Percentiles rank a stretch among this genome's conserved stretches.
These are phyloP conservation scores for Pseudoneurospora amorphoporcata DNA, from an alignment of 495 filamentous ascomycete genomes.

Conservation along the genomic window DNA sequence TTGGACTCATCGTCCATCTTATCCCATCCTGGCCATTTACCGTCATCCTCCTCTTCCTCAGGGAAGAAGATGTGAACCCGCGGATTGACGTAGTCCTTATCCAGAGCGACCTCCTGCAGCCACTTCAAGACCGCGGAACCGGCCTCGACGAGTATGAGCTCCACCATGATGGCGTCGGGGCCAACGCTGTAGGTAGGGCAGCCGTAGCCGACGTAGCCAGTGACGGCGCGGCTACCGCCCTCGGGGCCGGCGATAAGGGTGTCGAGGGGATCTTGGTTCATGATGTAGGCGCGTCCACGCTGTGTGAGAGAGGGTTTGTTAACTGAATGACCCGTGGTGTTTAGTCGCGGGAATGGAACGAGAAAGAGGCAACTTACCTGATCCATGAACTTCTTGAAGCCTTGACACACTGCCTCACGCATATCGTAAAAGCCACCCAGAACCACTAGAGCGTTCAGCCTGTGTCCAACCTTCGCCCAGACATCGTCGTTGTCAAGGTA, in stretches of 20 bases:
- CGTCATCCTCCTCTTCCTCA: not conserved
- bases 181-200: slow-evolving; percentile 39
- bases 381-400: slow-evolving; percentile 35
- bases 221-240: slow-evolving; percentile 21
- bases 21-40: not conserved
- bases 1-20: not conserved
- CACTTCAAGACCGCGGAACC: slow-evolving; percentile 29
- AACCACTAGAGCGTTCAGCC: slow-evolving; percentile 29
- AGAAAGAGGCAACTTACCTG: slow-evolving; percentile 27
- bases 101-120: slow-evolving; percentile 34
- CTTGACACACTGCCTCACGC: slow-evolving; percentile 22
- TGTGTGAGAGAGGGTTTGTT: slow-evolving; percentile 11
- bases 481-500: slow-evolving; percentile 42
- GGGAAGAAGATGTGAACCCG: slow-evolving; percentile 1
- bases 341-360: not conserved
- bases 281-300: slow-evolving; percentile 51
- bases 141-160: slow-evolving; percentile 28
- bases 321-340: not conserved
- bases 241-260: slow-evolving; percentile 35
- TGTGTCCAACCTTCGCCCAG: slow-evolving; percentile 38
- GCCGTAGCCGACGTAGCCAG: slow-evolving; percentile 25
- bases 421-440: slow-evolving; percentile 28
- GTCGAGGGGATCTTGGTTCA: slow-evolving; percentile 38
- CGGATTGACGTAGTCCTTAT: not conserved
- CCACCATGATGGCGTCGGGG: slow-evolving; percentile 19